A percentile compares a stretch with the other conserved stretches of the same genome.
These are phyloP conservation scores for Globisporangium nunn DNA, from an alignment of 352 stramenopile species.

Conservation along the genomic window DNA sequence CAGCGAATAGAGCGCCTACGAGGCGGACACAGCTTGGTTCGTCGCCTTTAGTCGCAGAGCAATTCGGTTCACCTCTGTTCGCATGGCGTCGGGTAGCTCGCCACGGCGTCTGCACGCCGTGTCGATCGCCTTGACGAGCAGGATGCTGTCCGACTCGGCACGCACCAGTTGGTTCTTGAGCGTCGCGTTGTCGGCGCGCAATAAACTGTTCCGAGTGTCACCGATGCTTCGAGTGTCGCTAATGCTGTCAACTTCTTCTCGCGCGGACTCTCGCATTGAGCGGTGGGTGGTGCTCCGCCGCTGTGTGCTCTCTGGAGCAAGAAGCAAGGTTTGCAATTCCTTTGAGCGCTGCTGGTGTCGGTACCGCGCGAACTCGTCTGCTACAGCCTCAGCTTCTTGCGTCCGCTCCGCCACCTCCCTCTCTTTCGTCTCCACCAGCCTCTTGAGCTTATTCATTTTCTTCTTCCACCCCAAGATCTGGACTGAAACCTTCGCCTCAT, in stretches of 20 bases:
- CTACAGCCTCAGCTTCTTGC: constrained; percentile 19
- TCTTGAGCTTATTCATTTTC: constrained; percentile 48
- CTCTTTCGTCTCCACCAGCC: constrained; percentile 37
- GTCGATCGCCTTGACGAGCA: constrained; percentile 61
- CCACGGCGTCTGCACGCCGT: constrained; percentile 47
- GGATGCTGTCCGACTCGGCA: constrained; percentile 45
- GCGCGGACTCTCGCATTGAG: background rate
- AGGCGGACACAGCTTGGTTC: background rate
- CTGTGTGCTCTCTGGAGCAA: background rate
- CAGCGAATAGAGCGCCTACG: background rate
- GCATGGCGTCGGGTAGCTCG: constrained; percentile 41
- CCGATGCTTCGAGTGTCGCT: background rate
- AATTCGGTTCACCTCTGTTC: constrained; percentile 51
- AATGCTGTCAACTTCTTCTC: background rate
- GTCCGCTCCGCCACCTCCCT: constrained; percentile 20
- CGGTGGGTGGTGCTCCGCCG: background rate
- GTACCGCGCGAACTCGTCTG: constrained; percentile 22
- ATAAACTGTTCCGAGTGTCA: constrained; percentile 14
- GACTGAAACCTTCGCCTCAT: constrained; percentile 25
- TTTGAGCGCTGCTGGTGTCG: constrained; percentile 26
- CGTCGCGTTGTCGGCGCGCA: constrained; percentile 38
- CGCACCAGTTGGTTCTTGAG: constrained; percentile 59
- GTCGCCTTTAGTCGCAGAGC: constrained; percentile 23
- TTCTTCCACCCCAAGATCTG: constrained; percentile 41
- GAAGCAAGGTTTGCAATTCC: constrained; percentile 27